Conservation (phyloP, 2,329 filamentous ascomycete genomes). For the Epichloe aotearoae region DNA sequence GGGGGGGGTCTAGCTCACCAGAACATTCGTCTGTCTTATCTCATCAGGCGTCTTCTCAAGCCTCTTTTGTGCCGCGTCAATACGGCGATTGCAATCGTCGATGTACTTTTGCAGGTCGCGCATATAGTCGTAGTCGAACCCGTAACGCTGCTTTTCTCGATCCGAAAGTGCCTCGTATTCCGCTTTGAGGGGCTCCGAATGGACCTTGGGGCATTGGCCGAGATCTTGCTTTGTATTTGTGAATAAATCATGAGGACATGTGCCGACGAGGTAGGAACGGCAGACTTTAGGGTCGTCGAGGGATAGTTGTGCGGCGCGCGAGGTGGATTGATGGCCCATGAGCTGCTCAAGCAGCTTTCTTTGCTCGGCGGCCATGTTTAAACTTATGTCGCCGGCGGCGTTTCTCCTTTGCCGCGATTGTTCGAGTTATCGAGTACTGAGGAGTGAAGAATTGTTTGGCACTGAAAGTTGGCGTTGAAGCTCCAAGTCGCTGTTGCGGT, state of each 20-base stretch:
- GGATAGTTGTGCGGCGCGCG: constrained; percentile 67
- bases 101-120: constrained; percentile 94
- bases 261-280: constrained; percentile 84
- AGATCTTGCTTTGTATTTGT: constrained; percentile 98
- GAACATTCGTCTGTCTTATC: constrained; percentile 82
- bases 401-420: background rate
- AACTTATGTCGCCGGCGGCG: background rate
- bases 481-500: background rate
- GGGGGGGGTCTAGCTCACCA: constrained; percentile 32
- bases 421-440: background rate
- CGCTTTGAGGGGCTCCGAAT: constrained; percentile 75
- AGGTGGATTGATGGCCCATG: constrained; percentile 63
- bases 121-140: constrained; percentile 95
- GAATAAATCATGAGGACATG: constrained; percentile 96
- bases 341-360: constrained; percentile 97
- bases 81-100: constrained; percentile 88
- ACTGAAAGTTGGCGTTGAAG: background rate
- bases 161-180: constrained; percentile 71
- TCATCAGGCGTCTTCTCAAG: constrained; percentile 97
- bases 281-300: constrained; percentile 91
- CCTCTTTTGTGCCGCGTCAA: constrained; percentile 77
- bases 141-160: constrained; percentile 61
- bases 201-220: constrained; percentile 75
- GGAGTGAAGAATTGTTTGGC: background rate
- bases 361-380: constrained; percentile 83